Evolutionary conservation across 768 basidiomycete genomes (phyloP), one percentile per base, ranked within the genome.

Genomic region (Amanita polypyramis): DNA sequence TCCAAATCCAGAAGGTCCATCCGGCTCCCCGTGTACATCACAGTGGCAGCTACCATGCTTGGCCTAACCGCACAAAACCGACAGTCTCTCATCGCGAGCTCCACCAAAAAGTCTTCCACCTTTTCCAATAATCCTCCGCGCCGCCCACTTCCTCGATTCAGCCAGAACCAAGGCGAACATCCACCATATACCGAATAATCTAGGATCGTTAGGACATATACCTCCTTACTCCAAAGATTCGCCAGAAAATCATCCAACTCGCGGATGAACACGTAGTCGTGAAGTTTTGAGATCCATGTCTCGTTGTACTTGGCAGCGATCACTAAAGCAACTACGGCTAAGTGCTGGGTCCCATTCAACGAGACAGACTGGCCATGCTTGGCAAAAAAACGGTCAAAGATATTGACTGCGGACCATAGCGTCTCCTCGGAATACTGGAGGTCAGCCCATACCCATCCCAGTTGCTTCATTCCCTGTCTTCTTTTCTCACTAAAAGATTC

Each of bases 131-230:
- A 25, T 17, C 46, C 30, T 12, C 11, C 5, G n/a, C 34, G 11
- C 17, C 36, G 12, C 39, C 39, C n/a, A 1, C 20, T 30, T 33
- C 40, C 20, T 9, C 40, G 27, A 9, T 15, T 32, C 32, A 49
- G 20, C 47, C 47, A 49, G 21, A 38, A 42, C 47, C 47, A 49
- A 17, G 47, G 47, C 14, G 47, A 49, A 35, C 38, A 49, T 14
- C 47, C 47, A 10, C 37, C 17, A 34, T 10, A 49, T 17, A 49
- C 32, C 3, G 23, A 19, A 23, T 41, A 42, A 2, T 49, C 39
- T 8, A 49, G n/a, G 9, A 2, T 38, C 32, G 15, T 34, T 12
- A 49, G 30, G 14, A 42, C 38, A 14, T 12, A 5, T 30, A 14
- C 3, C 21, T 49, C 47, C 1, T 30, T 30, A 12, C 14, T 15